A percentile compares a stretch with the other conserved stretches of the same genome.
phyloP scores from a whole-genome alignment of 202 grass and related monocot species.

The Eragrostis tef region DNA sequence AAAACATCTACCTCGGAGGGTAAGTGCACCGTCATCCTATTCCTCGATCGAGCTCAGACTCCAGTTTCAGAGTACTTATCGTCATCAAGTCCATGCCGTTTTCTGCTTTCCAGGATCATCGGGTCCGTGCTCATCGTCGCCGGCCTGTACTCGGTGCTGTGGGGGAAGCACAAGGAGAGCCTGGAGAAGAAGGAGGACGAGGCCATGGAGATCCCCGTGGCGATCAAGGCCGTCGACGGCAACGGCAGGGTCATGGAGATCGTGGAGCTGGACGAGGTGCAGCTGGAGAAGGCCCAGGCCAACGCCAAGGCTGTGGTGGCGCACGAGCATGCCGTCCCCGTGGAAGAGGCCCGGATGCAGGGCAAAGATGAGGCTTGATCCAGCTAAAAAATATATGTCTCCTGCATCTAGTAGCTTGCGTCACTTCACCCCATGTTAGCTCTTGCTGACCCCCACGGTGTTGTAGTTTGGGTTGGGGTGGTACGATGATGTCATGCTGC shows the following conservation, averaged over 20 bases:
- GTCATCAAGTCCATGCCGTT: slow-evolving; percentile 1
- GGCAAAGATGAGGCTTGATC: slow-evolving; percentile 47
- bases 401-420: slow-evolving; percentile 16
- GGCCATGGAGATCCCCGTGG: slow-evolving; percentile 65
- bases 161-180: slow-evolving; percentile 95
- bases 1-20: slow-evolving; percentile 97
- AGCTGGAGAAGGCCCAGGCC: slow-evolving; percentile 76
- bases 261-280: slow-evolving; percentile 69
- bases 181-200: slow-evolving; percentile 67
- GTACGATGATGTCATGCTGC: not conserved
- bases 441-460: slow-evolving; percentile 16
- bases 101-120: slow-evolving; percentile 62
- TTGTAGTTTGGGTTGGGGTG: slow-evolving; percentile 18
- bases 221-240: slow-evolving; percentile 63
- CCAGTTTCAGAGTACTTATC: not conserved
- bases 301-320: slow-evolving; percentile 53
- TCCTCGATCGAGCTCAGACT: not conserved
- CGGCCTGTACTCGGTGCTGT: slow-evolving; percentile 90
- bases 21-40: slow-evolving; percentile 30
- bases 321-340: slow-evolving; percentile 48
- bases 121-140: slow-evolving; percentile 78
- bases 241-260: slow-evolving; percentile 65
- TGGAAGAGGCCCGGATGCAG: slow-evolving; percentile 56
- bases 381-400: not conserved
- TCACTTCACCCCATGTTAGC: slow-evolving; percentile 3